Conservation (phyloP, 1,284 basidiomycete species). For the Ceratorhiza oryzae-sativae region DNA sequence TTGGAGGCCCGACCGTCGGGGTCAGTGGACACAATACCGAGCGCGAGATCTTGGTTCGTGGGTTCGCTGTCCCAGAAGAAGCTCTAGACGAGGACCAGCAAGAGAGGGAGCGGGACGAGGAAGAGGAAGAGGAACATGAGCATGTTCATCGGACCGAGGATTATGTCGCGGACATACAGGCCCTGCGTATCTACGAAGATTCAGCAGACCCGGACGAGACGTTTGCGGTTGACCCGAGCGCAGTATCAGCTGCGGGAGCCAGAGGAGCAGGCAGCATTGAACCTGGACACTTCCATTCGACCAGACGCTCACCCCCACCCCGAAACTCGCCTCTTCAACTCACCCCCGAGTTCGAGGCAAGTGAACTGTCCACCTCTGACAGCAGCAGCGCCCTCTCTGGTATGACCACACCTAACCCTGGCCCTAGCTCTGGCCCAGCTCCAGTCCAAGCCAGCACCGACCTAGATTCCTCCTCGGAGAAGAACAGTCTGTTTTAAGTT, state of each 20-base stretch:
- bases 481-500: constrained; percentile 18
- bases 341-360: constrained; percentile 20
- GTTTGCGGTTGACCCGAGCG: constrained; percentile 24
- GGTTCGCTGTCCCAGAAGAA: constrained; percentile 35
- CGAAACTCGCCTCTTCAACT: constrained; percentile 13
- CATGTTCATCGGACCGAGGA: constrained; percentile 32
- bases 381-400: not conserved
- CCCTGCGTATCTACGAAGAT: constrained; percentile 2
- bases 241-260: not conserved
- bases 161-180: constrained; percentile 36
- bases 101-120: constrained; percentile 1
- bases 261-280: not conserved
- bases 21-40: constrained; percentile 36
- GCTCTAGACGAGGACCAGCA: constrained; percentile 7
- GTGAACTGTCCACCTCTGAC: constrained; percentile 3
- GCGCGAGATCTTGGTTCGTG: constrained; percentile 34
- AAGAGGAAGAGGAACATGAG: constrained; percentile 18
- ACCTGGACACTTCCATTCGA: constrained; percentile 14
- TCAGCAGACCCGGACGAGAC: not conserved
- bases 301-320: constrained; percentile 22
- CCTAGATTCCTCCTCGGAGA: not conserved
- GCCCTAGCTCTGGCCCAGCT: too few relatives aligned
- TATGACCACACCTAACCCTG: not conserved
- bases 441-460: not conserved
- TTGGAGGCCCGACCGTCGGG: constrained; percentile 31